Percentiles rank a stretch among this genome's conserved stretches.
Conservation (phyloP, 176 grass and related monocot genomes). For the Saccharum spontaneum region DNA sequence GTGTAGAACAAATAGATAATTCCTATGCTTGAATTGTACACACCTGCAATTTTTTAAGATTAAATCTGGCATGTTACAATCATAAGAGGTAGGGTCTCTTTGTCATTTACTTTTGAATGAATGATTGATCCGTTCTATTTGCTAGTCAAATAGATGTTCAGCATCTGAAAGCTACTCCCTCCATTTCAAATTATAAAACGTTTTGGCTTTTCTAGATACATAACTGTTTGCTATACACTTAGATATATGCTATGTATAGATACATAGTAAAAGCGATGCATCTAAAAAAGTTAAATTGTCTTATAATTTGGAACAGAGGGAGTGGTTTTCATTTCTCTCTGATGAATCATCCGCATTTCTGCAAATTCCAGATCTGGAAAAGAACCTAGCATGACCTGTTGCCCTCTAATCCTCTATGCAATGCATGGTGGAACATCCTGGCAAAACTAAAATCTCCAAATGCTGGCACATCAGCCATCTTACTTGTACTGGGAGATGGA, state of each 20-base stretch:
- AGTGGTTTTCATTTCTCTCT: neutral
- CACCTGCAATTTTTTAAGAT: neutral
- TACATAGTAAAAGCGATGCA: too few relatives aligned
- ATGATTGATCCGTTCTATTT: neutral
- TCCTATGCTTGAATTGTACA: neutral
- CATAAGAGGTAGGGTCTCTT: neutral
- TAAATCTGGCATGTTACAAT: neutral
- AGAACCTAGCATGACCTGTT: neutral
- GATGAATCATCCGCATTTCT: neutral
- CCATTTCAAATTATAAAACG: too few relatives aligned
- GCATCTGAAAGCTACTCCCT: neutral
- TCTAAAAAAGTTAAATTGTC: too few relatives aligned
- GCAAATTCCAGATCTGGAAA: neutral
- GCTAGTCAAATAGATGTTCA: neutral
- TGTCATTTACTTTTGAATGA: neutral
- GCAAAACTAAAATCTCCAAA: conserved; percentile 1
- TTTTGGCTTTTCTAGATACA: too few relatives aligned
- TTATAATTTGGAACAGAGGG: too few relatives aligned
- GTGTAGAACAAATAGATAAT: neutral
- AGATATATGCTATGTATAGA: too few relatives aligned
- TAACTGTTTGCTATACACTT: too few relatives aligned
- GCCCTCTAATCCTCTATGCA: neutral
- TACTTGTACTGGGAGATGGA: neutral
- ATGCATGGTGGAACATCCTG: neutral
- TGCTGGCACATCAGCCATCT: neutral